Base-by-base conservation (phyloP, 768 basidiomycete species). In the Trametes cingulata region DNA sequence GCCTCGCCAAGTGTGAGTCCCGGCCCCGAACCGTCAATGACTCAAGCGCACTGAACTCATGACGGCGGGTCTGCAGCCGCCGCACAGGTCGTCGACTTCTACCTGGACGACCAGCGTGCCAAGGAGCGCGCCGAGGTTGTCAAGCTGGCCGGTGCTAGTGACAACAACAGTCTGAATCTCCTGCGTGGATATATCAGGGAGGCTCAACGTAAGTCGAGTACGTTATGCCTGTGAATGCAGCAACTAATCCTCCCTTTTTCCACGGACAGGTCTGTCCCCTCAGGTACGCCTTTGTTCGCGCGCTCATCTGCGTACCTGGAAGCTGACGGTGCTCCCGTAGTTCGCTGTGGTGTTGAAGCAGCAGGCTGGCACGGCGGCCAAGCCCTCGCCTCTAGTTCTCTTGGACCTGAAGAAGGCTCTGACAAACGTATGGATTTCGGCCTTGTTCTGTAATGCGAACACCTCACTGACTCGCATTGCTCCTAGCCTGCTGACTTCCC, bases 81-180 rank as follows among this genome's bases (percentile, higher is more conserved):
- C n/a, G 74, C 78, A 6, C 73, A 81, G 41, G 76, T 84, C 19
- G 68, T 85, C 47, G 78, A 84, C 63, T 83, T 84, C 71, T 85
- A 82, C 69, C 68, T 85, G 24, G 77, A 78, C 40, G 77, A 78
- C 39, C 68, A 66, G 20, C 75, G 73, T 15, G 73, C 71, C 8
- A 68, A 68, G 47, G 79, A 83, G 60, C 69, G 74, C 12, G 72
- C 67, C 0, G 74, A 77, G 19, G 77, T 83, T 29, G 41, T 76
- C 24, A 61, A 71, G 45, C 71, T 82, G 0, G 69, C 74, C 5
- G 64, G 72, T 27, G 67, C 68, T 35, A 68, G 68, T 6, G 76
- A 77, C 58, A 47, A 65, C 3, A 61, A 71, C 29, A 75, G 76
- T 52, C 67, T 65, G 6, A 72, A 76, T 37, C 56, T 77, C 22